Evolutionary conservation across 2,329 filamentous ascomycete species (phyloP).

Genomic region (Claviceps cyperi): DNA sequence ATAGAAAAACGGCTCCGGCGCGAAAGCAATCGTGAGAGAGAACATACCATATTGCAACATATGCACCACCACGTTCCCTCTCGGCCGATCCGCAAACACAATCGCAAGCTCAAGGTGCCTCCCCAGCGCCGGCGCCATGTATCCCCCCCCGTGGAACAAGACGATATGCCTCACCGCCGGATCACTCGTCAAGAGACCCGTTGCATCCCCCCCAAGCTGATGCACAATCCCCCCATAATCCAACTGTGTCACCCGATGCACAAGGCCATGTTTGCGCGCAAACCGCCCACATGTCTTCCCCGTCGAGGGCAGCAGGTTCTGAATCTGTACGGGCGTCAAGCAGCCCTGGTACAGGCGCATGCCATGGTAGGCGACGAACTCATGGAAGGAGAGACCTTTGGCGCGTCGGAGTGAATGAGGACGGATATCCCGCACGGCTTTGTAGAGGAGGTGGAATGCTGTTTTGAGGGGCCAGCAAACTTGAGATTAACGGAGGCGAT

Average conservation of each 20-base stretch:
- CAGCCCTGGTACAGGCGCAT: conserved; percentile 3
- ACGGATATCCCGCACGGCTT: background rate
- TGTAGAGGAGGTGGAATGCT: background rate
- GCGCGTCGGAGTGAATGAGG: background rate
- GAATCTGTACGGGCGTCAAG: conserved; percentile 1
- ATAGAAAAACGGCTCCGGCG: no score
- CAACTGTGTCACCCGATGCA: background rate
- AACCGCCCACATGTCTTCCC: background rate
- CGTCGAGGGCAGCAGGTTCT: conserved; percentile 3
- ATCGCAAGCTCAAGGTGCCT: conserved; percentile 2
- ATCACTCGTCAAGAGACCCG: background rate
- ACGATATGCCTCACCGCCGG: background rate
- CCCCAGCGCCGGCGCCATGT: conserved; percentile 2
- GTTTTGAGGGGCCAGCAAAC: background rate
- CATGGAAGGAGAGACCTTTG: background rate
- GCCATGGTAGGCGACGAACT: conserved; percentile 1
- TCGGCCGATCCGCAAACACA: background rate
- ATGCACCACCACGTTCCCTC: background rate
- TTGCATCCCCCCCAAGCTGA: background rate
- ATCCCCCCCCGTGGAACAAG: conserved; percentile 4
- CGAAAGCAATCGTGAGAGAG: background rate
- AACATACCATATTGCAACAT: conserved; percentile 3
- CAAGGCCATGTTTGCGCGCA: background rate
- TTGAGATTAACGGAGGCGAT: no score
- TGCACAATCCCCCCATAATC: conserved; percentile 1